Conservation (phyloP, 2,329 filamentous ascomycete species). For the Aspergillus calidoustus region DNA sequence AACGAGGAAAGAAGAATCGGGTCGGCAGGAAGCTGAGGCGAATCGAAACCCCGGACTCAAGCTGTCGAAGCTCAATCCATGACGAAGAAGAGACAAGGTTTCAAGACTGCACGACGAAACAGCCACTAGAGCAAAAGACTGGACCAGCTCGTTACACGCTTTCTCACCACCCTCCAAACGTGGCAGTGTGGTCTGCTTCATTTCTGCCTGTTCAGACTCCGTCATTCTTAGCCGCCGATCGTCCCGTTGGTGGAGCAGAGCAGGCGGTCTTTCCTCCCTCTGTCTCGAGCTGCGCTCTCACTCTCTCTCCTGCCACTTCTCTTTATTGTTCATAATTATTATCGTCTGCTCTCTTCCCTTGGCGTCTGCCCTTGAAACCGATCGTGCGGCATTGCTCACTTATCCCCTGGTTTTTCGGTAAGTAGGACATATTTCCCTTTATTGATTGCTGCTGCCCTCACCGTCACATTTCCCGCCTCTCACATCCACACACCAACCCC, state of each 20-base stretch:
- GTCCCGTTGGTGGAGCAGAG: constrained; percentile 36
- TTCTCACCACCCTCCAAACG: neutral
- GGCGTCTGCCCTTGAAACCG: constrained; percentile 8
- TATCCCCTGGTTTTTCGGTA: constrained; percentile 16
- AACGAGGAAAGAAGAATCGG: constrained; percentile 10
- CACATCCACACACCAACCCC: constrained; percentile 27
- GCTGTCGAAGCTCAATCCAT: constrained; percentile 13
- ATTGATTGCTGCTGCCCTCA: neutral
- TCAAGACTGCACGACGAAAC: neutral
- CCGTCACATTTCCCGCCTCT: constrained; percentile 14
- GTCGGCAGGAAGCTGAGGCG: constrained; percentile 15
- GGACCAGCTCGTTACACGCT: constrained; percentile 3
- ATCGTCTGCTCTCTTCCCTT: constrained; percentile 19
- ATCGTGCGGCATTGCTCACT: constrained; percentile 1
- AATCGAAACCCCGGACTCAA: constrained; percentile 21
- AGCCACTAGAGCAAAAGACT: neutral
- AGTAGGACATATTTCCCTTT: constrained; percentile 11
- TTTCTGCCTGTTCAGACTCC: constrained; percentile 20
- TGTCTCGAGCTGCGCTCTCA: constrained; percentile 19
- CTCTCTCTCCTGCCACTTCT: constrained; percentile 15
- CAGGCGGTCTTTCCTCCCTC: constrained; percentile 16
- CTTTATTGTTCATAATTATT: neutral
- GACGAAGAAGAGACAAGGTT: constrained; percentile 6
- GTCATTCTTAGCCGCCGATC: constrained; percentile 39
- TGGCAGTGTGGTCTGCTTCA: constrained; percentile 28